Evolutionary conservation across 352 stramenopile species (phyloP).

Genomic region (Globisporangium solare): DNA sequence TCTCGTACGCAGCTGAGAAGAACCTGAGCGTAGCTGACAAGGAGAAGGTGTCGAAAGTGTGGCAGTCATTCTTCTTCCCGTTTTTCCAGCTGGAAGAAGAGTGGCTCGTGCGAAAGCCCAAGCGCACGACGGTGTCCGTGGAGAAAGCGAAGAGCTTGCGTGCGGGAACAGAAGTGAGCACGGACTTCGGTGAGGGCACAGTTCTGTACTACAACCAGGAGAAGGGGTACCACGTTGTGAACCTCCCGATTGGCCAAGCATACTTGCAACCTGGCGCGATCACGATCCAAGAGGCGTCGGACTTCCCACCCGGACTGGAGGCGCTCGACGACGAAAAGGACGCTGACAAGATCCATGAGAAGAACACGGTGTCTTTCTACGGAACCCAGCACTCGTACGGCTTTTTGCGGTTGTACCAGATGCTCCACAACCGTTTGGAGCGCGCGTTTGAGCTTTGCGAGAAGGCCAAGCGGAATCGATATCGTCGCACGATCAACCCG

Average conservation of each 20-base stretch:
- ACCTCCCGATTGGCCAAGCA: constrained; percentile 54
- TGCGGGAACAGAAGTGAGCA: constrained; percentile 69
- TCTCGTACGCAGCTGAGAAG: constrained; percentile 82
- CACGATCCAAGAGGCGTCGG: constrained; percentile 68
- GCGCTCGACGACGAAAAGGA: constrained; percentile 58
- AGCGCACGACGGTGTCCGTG: constrained; percentile 53
- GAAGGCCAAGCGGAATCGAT: constrained; percentile 82
- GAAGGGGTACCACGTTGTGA: constrained; percentile 61
- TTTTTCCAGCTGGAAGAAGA: constrained; percentile 83
- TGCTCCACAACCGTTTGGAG: constrained; percentile 83
- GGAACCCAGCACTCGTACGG: constrained; percentile 85
- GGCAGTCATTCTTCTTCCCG: constrained; percentile 80
- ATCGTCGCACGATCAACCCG: constrained; percentile 84
- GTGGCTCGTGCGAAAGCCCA: constrained; percentile 76
- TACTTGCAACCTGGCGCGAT: constrained; percentile 75
- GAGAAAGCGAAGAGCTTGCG: constrained; percentile 65
- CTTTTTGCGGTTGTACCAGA: constrained; percentile 87
- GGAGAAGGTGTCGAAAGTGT: constrained; percentile 81
- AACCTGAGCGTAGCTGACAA: constrained; percentile 77
- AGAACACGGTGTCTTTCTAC: constrained; percentile 58
- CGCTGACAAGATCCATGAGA: constrained; percentile 30
- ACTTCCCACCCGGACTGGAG: constrained; percentile 67
- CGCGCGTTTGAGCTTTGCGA: constrained; percentile 79
- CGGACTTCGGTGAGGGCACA: constrained; percentile 78
- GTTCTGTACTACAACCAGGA: constrained; percentile 69